Evolutionary conservation across 2,329 filamentous ascomycete species (phyloP), one percentile per base, ranked within the genome.

Genomic region (Hypomyces perniciosus): DNA sequence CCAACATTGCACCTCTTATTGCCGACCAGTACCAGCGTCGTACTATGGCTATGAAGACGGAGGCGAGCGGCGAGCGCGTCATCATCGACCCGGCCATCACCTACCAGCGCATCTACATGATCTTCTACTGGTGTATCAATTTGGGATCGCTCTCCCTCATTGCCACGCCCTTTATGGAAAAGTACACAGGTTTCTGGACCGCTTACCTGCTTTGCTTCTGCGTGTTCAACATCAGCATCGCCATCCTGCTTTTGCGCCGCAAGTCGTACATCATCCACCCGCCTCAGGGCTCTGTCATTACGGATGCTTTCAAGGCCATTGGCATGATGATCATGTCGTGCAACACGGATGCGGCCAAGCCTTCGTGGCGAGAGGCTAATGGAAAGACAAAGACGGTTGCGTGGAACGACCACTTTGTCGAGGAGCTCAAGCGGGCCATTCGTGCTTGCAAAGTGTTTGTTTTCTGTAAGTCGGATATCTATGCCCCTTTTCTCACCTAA

Each of bases 71-170:
- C 37, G 76, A 81, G 65, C 72, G 75, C 72, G 81, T 88, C 48
- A 75, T 88, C 56, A 77, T 86, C 28, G 84, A 88, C 58, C 83
- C 84, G 0, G 73, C 78, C 37, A 72, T 86, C 49, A 88, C 85
- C 1, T 78, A 84, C 55, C 80, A 84, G 60, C 75, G 82, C 44
- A 81, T 88, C 54, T 88, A 86, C 72, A 86, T 83, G 81, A 78
- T 88, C 62, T 88, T 88, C 71, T 88, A 88, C 68, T 75, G 77
- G 65, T 85, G 81, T 68, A 88, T 89, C 62, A 89, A 90, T 66
- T 58, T 90, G 12, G 86, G 85, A n/a, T 80, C 83, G 2, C 72
- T 90, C 6, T 86, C 80, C 0, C 72, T 80, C 48, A 76, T 89
- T 57, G 82, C 79, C 6, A 88, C 83, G 1, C 81, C 81, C 1